Base-by-base conservation (phyloP, 495 filamentous ascomycete genomes). In the Penicillium malachiteum region DNA sequence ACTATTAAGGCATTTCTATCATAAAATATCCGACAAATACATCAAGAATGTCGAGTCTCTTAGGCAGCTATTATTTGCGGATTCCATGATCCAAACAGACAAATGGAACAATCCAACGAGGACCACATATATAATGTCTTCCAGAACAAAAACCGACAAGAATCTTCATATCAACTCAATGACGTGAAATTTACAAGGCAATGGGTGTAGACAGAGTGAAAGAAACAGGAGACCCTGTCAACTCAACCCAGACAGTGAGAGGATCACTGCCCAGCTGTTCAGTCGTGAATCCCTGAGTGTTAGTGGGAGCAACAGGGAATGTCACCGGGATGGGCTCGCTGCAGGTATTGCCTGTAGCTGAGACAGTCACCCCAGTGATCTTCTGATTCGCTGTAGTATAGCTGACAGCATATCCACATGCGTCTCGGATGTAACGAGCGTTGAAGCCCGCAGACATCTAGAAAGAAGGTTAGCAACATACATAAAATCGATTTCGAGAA, bases 201-300 rank as follows among this genome's bases (percentile, higher is more conserved):
- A 84, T 73, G 8, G 81, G 71, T 12, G 70, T 73, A 5, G 71
- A 66, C 9, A 86, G 71, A 34, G 68, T 77, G 58, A 84, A 79
- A 0, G 73, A 78, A 2, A 80, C 74, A 0, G 82, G 70, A 0
- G 76, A 72, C 32, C 83, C 84, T 26, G 75, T 68, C 47, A 87
- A 67, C 37, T 71, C 66, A 12, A 78, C 78, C 84, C 81, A 87
- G 34, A 85, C 76, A 5, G 84, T 86, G 38, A 80, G 61, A 12
- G 84, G 83, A 60, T 87, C 84, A 34, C 52, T 73, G 5, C 84
- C 84, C 5, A 85, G 48, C 68, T 84, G 69, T 64, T 87, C 84
- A 21, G 73, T 76, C 3, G 70, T 73, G 45, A 71, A 76, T 34
- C 78, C 74, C 32, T 71, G 71, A 17, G 71, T 75, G 41, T 59